Percentiles rank a stretch among this genome's conserved stretches.
Conservation (phyloP, 164 flowering plant species). For the Buxus sempervirens region DNA sequence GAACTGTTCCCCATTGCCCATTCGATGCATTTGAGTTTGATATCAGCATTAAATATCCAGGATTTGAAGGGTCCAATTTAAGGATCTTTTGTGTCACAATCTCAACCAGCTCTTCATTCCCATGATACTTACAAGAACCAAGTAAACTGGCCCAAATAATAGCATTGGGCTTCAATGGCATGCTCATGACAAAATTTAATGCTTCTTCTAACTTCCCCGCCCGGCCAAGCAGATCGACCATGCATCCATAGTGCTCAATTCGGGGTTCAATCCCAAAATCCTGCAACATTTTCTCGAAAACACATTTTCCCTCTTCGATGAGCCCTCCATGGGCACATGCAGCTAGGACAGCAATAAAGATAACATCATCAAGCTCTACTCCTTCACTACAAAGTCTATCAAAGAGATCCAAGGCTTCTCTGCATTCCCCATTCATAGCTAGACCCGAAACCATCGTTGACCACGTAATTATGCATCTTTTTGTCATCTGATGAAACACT, state of each 20-base stretch:
- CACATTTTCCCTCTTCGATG: constrained; percentile 42
- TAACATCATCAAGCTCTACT: constrained; percentile 43
- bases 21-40: constrained; percentile 43
- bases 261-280: constrained; percentile 33
- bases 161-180: constrained; percentile 56
- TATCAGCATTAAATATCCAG: constrained; percentile 37
- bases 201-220: constrained; percentile 54
- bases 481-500: constrained; percentile 31
- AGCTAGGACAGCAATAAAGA: constrained; percentile 44
- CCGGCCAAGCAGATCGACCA: constrained; percentile 55
- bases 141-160: constrained; percentile 53
- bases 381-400: constrained; percentile 38
- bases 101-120: constrained; percentile 29
- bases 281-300: constrained; percentile 35
- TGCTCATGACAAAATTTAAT: constrained; percentile 30
- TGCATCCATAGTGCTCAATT: constrained; percentile 53
- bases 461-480: constrained; percentile 48
- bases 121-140: constrained; percentile 37
- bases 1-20: constrained; percentile 36
- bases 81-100: constrained; percentile 28
- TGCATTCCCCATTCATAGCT: constrained; percentile 43
- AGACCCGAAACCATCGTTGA: constrained; percentile 53
- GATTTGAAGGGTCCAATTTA: constrained; percentile 44
- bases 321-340: constrained; percentile 60
- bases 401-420: constrained; percentile 43